Evolutionary conservation across 257 asterid genomes (phyloP).

Genomic region (Osmanthus fragrans): DNA sequence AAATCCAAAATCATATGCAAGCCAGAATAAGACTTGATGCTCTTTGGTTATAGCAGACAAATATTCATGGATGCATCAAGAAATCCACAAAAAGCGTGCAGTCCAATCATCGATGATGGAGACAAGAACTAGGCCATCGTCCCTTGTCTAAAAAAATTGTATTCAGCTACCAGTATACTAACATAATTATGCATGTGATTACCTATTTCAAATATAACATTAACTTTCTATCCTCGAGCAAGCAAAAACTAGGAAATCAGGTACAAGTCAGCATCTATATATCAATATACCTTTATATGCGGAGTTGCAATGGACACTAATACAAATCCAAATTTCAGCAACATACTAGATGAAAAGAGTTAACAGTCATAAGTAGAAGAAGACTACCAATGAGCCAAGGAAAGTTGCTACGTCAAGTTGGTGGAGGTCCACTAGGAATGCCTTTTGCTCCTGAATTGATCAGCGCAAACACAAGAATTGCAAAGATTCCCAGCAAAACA

Average conservation of each 20-base stretch:
- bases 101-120: neutral
- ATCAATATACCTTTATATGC: neutral
- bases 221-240: neutral
- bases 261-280: neutral
- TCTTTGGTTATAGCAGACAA: neutral
- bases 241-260: neutral
- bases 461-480: slow-evolving; percentile 27
- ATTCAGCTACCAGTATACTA: neutral
- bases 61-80: neutral
- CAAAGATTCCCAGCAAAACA: slow-evolving; percentile 40
- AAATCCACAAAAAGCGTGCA: neutral
- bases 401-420: slow-evolving; percentile 42
- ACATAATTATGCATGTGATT: neutral
- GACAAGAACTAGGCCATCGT: neutral
- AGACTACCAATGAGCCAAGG: slow-evolving; percentile 2
- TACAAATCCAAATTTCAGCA: neutral
- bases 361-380: slow-evolving; percentile 11
- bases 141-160: neutral
- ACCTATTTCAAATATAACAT: no score
- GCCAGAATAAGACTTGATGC: neutral
- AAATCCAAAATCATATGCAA: neutral
- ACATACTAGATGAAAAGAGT: neutral
- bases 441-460: slow-evolving; percentile 18
- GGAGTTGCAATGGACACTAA: neutral
- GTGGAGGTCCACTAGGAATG: slow-evolving; percentile 33